These are phyloP conservation scores for Taphrina betulina DNA, from an alignment of 1,139 yeast genomes.

Conservation along the genomic window DNA sequence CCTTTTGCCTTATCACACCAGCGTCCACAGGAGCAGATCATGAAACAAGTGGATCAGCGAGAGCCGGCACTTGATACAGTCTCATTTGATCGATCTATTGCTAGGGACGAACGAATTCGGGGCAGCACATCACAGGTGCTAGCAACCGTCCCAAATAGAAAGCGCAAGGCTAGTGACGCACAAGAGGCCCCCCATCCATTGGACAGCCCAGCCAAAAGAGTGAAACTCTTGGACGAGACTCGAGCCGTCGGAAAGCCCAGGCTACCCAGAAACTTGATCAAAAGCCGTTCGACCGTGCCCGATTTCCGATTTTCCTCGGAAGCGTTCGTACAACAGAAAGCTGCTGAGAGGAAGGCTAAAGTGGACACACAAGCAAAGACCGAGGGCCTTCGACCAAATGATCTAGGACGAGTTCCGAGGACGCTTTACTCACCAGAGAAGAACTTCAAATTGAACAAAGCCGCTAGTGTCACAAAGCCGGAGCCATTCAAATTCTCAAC, in stretches of 20 bases:
- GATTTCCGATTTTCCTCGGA: not conserved
- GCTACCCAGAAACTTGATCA: not conserved
- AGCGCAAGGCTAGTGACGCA: slow-evolving; percentile 5
- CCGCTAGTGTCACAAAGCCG: slow-evolving; percentile 8
- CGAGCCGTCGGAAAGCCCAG: not conserved
- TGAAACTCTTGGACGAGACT: not conserved
- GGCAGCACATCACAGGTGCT: too few relatives aligned
- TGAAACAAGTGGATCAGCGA: not conserved
- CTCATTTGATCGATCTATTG: too few relatives aligned
- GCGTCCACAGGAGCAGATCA: not conserved
- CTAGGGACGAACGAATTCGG: too few relatives aligned
- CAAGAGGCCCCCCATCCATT: not conserved
- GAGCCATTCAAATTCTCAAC: slow-evolving; percentile 15
- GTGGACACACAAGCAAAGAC: not conserved
- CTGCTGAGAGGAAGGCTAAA: not conserved
- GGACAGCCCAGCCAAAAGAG: slow-evolving; percentile 15
- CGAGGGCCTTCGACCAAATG: not conserved
- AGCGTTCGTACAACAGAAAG: not conserved
- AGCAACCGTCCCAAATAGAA: not conserved
- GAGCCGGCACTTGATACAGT: not conserved
- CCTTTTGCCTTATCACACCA: slow-evolving; percentile 4
- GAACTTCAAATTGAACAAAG: slow-evolving; percentile 1
- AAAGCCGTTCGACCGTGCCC: not conserved
- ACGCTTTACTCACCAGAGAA: slow-evolving; percentile 17
- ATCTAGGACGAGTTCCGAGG: slow-evolving; percentile 5